A percentile compares a stretch with the other conserved stretches of the same genome.
Conservation (phyloP, 805 yeast genomes). For the Blastobotrys robertii region DNA sequence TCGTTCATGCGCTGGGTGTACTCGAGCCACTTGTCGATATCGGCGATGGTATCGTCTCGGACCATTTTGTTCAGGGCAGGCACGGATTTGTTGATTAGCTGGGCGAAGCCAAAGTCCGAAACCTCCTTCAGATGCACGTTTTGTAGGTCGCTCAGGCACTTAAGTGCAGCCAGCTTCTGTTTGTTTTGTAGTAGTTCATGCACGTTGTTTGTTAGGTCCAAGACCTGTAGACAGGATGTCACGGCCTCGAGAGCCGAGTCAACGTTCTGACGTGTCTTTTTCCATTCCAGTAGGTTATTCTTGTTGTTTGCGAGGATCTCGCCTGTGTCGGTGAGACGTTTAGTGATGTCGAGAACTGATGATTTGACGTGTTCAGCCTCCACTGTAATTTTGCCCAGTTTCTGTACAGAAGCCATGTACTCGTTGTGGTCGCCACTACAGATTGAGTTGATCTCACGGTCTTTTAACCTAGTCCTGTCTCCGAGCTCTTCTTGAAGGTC, state of each 20-base stretch:
- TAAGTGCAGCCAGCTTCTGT: conserved; percentile 78
- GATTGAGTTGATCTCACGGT: conserved; percentile 49
- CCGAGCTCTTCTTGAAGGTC: conserved; percentile 44
- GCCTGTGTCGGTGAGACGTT: conserved; percentile 54
- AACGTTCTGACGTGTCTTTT: conserved; percentile 57
- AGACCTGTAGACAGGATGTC: conserved; percentile 63
- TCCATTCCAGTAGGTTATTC: conserved; percentile 46
- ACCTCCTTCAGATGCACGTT: conserved; percentile 57
- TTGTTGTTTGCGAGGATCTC: conserved; percentile 49
- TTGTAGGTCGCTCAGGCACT: conserved; percentile 66
- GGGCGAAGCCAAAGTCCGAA: conserved; percentile 62
- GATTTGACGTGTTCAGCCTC: conserved; percentile 46
- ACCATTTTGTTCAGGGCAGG: conserved; percentile 68
- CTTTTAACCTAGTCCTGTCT: conserved; percentile 47
- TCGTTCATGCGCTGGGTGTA: conserved; percentile 32
- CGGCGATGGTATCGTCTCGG: conserved; percentile 55
- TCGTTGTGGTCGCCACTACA: conserved; percentile 54
- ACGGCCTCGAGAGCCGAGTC: conserved; percentile 62
- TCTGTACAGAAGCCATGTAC: conserved; percentile 40
- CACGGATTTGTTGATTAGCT: conserved; percentile 61
- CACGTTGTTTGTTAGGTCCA: conserved; percentile 78
- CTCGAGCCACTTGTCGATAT: conserved; percentile 50
- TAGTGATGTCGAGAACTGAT: conserved; percentile 49
- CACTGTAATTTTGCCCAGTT: conserved; percentile 51
- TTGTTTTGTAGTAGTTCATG: conserved; percentile 68